Evolutionary conservation across 1,284 basidiomycete species (phyloP), one percentile per base, ranked within the genome.

Genomic region (Farysia itapuensis): DNA sequence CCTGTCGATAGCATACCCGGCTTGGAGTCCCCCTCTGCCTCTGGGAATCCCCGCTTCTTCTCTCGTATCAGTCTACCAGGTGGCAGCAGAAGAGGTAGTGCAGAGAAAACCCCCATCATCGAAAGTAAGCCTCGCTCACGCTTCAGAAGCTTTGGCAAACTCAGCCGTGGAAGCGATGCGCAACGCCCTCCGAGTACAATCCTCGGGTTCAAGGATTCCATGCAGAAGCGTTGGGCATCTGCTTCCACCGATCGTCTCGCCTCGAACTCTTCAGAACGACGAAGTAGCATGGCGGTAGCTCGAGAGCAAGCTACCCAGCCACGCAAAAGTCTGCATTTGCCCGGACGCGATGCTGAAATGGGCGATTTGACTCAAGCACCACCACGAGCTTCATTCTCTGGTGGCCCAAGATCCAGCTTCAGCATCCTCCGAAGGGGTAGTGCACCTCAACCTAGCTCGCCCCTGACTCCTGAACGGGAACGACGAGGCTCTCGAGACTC

Each of bases 171-270:
- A 24, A 28, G 33, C 23, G 32, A 49, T 8, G 28, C 20, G 13
- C 39, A 14, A 9, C 31, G 8, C 9, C 9, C 16, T 33, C 9
- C 31, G 31, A 33, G 9, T 19, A 33, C n/a, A n/a, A n/a, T n/a
- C n/a, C n/a, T n/a, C n/a, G n/a, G 16, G 13, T 18, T 16, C 9
- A 9, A 33, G 31, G 31, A 16, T 9, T 19, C 18, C 13, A 33
- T 11, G 16, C 12, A 33, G 44, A 43, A 56, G 35, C 32, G 47
- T 1, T 61, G 58, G 58, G 58, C 58, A 2, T 61, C 58, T 0
- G 51, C 51, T 5, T 61, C 58, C 19, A 61, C 58, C 4, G 58
- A 61, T n/a, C 46, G 51, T 19, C 43, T 61, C 12, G 28, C 28
- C 9, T 18, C 37, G 2, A 33, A 26, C 15, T 16, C 43, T n/a